Conservation (phyloP, 495 filamentous ascomycete genomes). For the Aspergillus bridgeri region DNA sequence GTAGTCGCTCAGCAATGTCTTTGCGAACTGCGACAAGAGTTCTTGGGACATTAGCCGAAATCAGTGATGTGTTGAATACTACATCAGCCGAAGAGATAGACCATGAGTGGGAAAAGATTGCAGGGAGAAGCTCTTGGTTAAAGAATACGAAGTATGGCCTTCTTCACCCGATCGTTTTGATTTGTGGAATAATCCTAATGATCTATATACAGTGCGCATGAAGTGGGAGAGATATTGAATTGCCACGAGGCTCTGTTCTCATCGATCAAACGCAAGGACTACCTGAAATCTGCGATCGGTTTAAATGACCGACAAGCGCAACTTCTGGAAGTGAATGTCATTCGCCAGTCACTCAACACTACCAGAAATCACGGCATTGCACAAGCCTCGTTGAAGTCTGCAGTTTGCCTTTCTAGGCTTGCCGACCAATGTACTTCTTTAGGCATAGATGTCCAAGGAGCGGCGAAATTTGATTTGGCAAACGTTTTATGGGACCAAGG, state of each 20-base stretch:
- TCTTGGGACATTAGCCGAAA: constrained; percentile 75
- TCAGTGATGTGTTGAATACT: constrained; percentile 69
- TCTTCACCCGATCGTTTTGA: not conserved
- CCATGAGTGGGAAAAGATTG: constrained; percentile 58
- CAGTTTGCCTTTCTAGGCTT: constrained; percentile 74
- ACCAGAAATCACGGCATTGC: constrained; percentile 73
- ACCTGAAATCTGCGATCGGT: constrained; percentile 56
- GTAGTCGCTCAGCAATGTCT: constrained; percentile 54
- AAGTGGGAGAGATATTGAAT: constrained; percentile 76
- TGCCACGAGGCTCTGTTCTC: constrained; percentile 80
- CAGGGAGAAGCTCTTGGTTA: constrained; percentile 70
- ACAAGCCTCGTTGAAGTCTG: constrained; percentile 80
- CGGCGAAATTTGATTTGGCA: constrained; percentile 72
- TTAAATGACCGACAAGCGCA: constrained; percentile 60
- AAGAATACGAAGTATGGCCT: constrained; percentile 63
- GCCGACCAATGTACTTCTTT: constrained; percentile 60
- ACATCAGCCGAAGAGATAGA: constrained; percentile 56
- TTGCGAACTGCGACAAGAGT: constrained; percentile 64
- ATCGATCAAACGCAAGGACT: constrained; percentile 63
- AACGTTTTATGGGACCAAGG: constrained; percentile 94
- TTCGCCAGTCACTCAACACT: constrained; percentile 70
- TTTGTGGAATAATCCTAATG: constrained; percentile 21
- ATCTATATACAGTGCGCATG: constrained; percentile 61
- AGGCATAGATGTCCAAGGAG: constrained; percentile 72
- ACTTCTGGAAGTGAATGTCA: constrained; percentile 65